Evolutionary conservation across 2,329 filamentous ascomycete genomes (phyloP).

Genomic region (Rhexocercosporidium sp.): DNA sequence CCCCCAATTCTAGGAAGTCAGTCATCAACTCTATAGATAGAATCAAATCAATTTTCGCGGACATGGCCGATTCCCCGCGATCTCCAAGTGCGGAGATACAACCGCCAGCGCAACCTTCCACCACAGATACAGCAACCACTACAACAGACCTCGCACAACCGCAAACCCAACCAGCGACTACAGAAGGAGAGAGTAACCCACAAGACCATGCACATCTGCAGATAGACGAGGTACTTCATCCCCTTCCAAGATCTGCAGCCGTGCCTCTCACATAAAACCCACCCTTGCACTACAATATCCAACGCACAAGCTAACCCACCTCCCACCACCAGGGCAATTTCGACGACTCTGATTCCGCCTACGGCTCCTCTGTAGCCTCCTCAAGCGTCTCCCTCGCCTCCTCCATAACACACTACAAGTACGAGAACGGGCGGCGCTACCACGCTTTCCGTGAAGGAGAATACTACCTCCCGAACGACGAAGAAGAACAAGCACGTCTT

Average conservation of each 20-base stretch:
- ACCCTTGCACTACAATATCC: not conserved
- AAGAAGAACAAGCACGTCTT: conserved; percentile 9
- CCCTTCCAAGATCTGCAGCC: not conserved
- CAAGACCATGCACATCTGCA: not conserved
- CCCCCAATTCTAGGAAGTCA: not conserved
- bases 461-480: conserved; percentile 21
- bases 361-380: conserved; percentile 7
- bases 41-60: not conserved
- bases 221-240: not conserved
- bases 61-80: not conserved
- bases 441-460: conserved; percentile 21
- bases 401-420: conserved; percentile 35
- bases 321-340: not conserved
- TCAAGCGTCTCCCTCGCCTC: conserved; percentile 44
- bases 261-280: not conserved
- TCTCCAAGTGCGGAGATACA: not conserved
- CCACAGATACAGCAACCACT: not conserved
- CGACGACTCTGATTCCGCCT: conserved; percentile 13
- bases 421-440: conserved; percentile 26
- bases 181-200: not conserved
- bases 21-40: not conserved
- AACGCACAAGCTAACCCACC: not conserved
- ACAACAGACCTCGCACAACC: conserved; percentile 1
- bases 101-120: not conserved
- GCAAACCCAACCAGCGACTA: not conserved